These are phyloP conservation scores for Fusarium temperatum DNA, from an alignment of 2,329 filamentous ascomycete genomes.

Conservation along the genomic window DNA sequence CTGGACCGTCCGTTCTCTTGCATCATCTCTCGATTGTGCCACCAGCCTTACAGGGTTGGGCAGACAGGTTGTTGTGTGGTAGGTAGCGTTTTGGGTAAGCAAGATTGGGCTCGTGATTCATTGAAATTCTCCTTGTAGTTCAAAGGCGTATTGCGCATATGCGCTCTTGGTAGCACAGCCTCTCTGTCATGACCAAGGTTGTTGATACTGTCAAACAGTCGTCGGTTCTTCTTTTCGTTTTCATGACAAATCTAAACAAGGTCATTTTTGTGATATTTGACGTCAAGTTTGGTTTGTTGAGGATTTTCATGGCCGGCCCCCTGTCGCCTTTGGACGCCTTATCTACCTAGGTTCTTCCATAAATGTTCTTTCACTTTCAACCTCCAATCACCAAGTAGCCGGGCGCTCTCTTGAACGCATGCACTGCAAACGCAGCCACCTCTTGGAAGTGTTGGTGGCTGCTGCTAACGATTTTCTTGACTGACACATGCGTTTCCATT, in stretches of 20 bases:
- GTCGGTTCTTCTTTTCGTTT: not conserved
- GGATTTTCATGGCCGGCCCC: not conserved
- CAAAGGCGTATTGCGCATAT: not conserved
- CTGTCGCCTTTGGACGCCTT: not conserved
- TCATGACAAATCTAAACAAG: not conserved
- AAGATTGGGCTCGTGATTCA: not conserved
- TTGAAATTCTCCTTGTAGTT: not conserved
- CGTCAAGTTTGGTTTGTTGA: not conserved
- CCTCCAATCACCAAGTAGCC: not conserved
- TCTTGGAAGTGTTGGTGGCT: not conserved
- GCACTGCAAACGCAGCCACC: not conserved
- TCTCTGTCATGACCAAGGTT: not conserved
- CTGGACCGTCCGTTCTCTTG: not conserved
- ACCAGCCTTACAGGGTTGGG: not conserved
- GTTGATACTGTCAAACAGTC: not conserved
- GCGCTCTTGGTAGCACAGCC: not conserved
- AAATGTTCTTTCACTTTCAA: conserved; percentile 1
- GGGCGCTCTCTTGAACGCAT: not conserved
- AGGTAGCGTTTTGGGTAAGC: not conserved
- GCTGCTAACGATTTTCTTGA: not conserved
- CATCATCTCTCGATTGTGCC: not conserved
- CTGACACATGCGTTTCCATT: not conserved
- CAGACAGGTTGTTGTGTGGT: not conserved
- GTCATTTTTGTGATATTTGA: not conserved
- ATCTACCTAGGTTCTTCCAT: not conserved